Conservation (phyloP, 2,329 filamentous ascomycete species). For the Gaeumannomyces sp. region DNA sequence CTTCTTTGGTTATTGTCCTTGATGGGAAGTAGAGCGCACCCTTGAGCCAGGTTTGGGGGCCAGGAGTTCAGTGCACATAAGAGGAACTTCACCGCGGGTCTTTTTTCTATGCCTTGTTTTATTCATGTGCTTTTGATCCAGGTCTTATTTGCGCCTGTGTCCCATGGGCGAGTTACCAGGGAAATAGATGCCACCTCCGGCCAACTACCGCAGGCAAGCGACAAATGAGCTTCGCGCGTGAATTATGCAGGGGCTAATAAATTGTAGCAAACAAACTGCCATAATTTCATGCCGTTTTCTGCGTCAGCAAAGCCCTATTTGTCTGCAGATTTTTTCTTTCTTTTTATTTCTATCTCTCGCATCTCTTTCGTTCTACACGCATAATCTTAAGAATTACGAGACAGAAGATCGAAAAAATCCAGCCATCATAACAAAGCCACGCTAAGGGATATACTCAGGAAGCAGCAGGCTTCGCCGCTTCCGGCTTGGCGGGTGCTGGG, state of each 20-base stretch:
- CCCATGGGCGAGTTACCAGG: too few relatives aligned
- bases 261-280: not conserved
- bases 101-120: not conserved
- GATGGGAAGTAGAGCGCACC: not conserved
- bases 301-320: not conserved
- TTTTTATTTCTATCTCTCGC: not conserved
- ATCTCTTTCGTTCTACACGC: not conserved
- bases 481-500: slow-evolving; percentile 18
- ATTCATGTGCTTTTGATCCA: too few relatives aligned
- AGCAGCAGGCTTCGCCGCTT: slow-evolving; percentile 9
- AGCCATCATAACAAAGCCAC: not conserved
- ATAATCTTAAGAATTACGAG: not conserved
- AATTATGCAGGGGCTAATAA: not conserved
- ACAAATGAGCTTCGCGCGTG: not conserved
- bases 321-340: not conserved
- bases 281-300: not conserved
- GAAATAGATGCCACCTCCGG: too few relatives aligned
- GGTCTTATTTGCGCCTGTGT: too few relatives aligned
- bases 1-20: not conserved
- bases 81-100: not conserved
- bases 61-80: not conserved
- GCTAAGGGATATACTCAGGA: not conserved
- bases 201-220: too few relatives aligned
- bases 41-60: not conserved
- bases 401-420: not conserved